Evolutionary conservation across 1,284 basidiomycete species (phyloP), one percentile per base, ranked within the genome.

Genomic region (Agroathelia rolfsii): DNA sequence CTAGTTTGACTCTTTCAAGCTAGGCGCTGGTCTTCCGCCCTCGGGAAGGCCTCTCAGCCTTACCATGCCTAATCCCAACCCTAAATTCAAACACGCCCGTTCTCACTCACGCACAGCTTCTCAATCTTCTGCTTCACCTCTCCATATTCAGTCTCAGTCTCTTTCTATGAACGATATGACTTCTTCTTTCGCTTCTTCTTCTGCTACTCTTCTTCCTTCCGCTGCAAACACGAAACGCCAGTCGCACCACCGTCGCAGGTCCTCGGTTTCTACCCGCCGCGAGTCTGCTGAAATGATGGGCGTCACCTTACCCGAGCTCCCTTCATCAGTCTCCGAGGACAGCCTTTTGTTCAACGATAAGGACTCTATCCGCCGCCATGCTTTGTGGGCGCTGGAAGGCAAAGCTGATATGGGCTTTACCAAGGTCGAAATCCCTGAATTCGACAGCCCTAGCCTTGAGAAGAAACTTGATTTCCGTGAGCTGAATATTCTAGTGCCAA

Each of bases 271-370:
- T 3, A 87, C 84, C 21, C 76, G 83, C 40, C 70, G 65, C 40
- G 83, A 87, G 55, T 86, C 82, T 9, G 81, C 80, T 5, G 83
- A 87, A 44, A 62, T 87, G 48, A 87, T 87, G 83, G 83, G 83
- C 26, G 66, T 83, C 9, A 56, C 76, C 19, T 56, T 83, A 25
- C 72, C 77, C 8, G 69, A 76, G 38, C 61, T 79, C 13, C 67
- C 74, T 2, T 42, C 61, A 5, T 66, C 69, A 0, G 55, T 60
- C 28, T 66, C 69, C 1, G 74, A 80, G 11, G 73, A 77, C 45
- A 77, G 76, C 48, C 54, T 77, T 50, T 78, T 72, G 43, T 47
- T 78, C 18, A 76, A 72, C 14, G 80, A 82, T 48, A 80, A 72
- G 53, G 82, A 84, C 44, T 82, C 78, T 6, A 67, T 84, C 28